Evolutionary conservation across 352 stramenopile genomes (phyloP).

Genomic region (Globisporangium paroecandrum): DNA sequence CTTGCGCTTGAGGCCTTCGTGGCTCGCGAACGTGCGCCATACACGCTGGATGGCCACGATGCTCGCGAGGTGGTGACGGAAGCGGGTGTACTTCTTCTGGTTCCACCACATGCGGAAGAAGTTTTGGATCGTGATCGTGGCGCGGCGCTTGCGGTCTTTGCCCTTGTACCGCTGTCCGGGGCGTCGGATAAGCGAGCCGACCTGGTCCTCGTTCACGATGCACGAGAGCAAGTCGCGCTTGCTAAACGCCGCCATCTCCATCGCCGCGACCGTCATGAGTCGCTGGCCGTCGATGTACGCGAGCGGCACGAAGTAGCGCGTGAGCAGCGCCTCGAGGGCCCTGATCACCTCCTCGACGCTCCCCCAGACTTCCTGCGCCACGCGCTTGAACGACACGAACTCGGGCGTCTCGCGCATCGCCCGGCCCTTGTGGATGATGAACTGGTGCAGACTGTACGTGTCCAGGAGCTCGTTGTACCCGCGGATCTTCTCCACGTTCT

Average conservation of each 20-base stretch:
- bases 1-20: conserved; percentile 36
- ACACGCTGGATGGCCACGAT: conserved; percentile 57
- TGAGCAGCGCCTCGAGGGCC: conserved; percentile 71
- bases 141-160: conserved; percentile 57
- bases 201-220: conserved; percentile 87
- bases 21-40: conserved; percentile 51
- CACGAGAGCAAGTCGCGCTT: conserved; percentile 69
- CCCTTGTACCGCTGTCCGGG: conserved; percentile 80
- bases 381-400: conserved; percentile 83
- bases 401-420: conserved; percentile 81
- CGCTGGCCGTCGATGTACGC: conserved; percentile 84
- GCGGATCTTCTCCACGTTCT: conserved; percentile 76
- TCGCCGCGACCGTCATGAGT: conserved; percentile 64
- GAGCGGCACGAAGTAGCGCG: conserved; percentile 81
- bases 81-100: conserved; percentile 41
- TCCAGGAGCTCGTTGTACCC: conserved; percentile 81
- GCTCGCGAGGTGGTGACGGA: conserved; percentile 35
- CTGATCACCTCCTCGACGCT: conserved; percentile 67
- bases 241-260: conserved; percentile 48
- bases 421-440: conserved; percentile 86
- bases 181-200: conserved; percentile 54
- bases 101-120: conserved; percentile 62
- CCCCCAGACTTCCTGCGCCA: conserved; percentile 80
- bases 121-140: conserved; percentile 69
- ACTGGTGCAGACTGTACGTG: conserved; percentile 82